Base-by-base conservation (phyloP, 2,329 filamentous ascomycete genomes). In the Fusarium redolens region DNA sequence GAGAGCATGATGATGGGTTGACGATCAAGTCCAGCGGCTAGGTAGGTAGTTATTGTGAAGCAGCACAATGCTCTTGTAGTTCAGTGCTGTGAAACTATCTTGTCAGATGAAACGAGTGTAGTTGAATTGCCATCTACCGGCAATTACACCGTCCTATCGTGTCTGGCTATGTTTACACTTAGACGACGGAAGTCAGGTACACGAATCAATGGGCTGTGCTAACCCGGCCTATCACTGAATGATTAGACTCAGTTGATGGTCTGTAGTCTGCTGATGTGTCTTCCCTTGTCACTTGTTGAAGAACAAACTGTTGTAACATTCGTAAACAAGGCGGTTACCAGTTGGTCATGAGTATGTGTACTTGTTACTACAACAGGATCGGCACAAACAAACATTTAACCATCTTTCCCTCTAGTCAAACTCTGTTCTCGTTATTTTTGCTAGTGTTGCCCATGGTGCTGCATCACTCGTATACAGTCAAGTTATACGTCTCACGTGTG, bases 361-460 rank as follows among this genome's bases (percentile, higher is more conserved):
- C 38, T 41, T 17, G 64, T 60, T 33, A 45, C 61, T 45, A 45
- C 60, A 41, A 41, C 33, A 44, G 51, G 51, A 44, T 50, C 64
- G 59, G 41, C 35, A 57, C 31, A 55, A 31, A 25, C 48, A 50
- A 62, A 55, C 43, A 28, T 37, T 40, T 41, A 20, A 28, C 18
- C 40, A 47, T 60, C 33, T 20, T 51, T 31, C 30, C 63, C 47
- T 47, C 25, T 43, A n/a, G 45, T 28, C 48, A 48, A 47, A 38
- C 38, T 33, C 9, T 52, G 22, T 50, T 71, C 31, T 51, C 17
- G 37, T 38, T 38, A 15, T 61, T 37, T 31, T 52, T 25, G 9
- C 41, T 54, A 51, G 44, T 66, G 63, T 63, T 71, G 57, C 50
- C 64, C 43, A 14, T 56, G 48, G 64, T 51, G 64, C 65, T 35